Evolutionary conservation across 805 yeast species (phyloP), one percentile per base, ranked within the genome.

Genomic region (Ogataea methanolica): DNA sequence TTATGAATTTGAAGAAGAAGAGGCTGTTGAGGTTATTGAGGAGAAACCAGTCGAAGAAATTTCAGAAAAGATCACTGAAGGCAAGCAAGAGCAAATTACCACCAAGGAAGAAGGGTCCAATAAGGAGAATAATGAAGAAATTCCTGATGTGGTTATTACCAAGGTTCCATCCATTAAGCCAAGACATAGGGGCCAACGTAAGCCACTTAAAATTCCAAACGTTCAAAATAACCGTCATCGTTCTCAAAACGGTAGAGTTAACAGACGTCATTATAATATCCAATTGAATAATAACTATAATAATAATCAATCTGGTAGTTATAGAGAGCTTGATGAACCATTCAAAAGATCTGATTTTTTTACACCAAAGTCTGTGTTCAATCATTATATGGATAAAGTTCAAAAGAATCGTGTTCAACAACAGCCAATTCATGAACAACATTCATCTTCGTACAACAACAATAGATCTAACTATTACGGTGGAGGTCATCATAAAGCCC

Each of bases 341-440:
- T 54, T 60, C 57, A 79, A 79, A 54, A 73, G 92, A 44, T 84
- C 82, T 56, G 92, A 86, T 60, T 83, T 76, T 55, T 86, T 85
- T 61, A 86, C 94, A 4, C 94, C 94, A 3, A 85, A 85, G 46
- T 80, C 90, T 23, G 84, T 82, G 6, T 78, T 81, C 57, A 79
- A 78, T 48, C 84, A 82, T 53, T 85, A 82, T 61, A 78, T 85
- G 85, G 88, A 80, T 53, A 81, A 82, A 52, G 82, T 66, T 67
- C 76, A 69, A 63, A 72, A 54, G 61, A 69, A 60, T 52, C 65
- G 60, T 47, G 57, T 64, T 50, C 65, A 54, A 53, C 60, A 47
- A 26, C 47, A 48, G 22, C 42, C 22, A 29, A 42, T 42, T 35
- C 33, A 50, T 42, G 48, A 41, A 26, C 31, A 41, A 26, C 31